phyloP scores from a whole-genome alignment of 768 basidiomycete species.

The Krasilnikovozyma curviuscula region DNA sequence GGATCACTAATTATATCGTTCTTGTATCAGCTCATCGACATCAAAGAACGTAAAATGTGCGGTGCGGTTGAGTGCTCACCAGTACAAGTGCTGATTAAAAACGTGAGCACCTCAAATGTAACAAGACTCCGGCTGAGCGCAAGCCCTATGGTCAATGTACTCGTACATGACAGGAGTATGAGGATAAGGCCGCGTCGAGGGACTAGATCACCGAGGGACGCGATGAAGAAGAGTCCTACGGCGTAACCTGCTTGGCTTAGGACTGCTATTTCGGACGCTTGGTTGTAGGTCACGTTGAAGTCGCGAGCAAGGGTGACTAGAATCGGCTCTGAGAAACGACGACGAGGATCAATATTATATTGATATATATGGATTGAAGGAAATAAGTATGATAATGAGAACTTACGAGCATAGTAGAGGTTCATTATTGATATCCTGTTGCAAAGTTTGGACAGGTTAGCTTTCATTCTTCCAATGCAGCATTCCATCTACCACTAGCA shows the following conservation, averaged over 20 bases:
- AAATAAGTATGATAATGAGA: background rate
- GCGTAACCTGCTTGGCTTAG: constrained; percentile 36
- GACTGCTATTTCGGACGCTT: too few relatives aligned
- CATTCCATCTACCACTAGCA: background rate
- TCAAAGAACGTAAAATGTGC: background rate
- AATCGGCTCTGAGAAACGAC: constrained; percentile 13
- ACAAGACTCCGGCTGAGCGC: constrained; percentile 40
- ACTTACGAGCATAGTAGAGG: constrained; percentile 48
- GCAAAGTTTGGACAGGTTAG: background rate
- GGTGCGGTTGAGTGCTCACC: constrained; percentile 26
- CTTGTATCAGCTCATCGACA: constrained; percentile 26
- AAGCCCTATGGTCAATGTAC: constrained; percentile 48
- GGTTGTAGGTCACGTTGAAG: constrained; percentile 4
- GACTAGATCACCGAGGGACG: constrained; percentile 66
- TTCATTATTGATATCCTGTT: constrained; percentile 31
- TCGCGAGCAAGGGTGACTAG: constrained; percentile 8
- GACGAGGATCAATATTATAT: constrained; percentile 16
- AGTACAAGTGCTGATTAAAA: constrained; percentile 49
- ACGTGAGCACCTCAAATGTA: constrained; percentile 48
- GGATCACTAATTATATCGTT: background rate
- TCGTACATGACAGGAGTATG: constrained; percentile 36
- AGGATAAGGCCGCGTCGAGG: constrained; percentile 54
- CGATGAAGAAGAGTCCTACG: constrained; percentile 48
- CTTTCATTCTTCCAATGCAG: background rate
- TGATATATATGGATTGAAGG: constrained; percentile 24